Evolutionary conservation across 2,329 filamentous ascomycete genomes (phyloP), one percentile per base, ranked within the genome.

Genomic region (Calonectria montana): DNA sequence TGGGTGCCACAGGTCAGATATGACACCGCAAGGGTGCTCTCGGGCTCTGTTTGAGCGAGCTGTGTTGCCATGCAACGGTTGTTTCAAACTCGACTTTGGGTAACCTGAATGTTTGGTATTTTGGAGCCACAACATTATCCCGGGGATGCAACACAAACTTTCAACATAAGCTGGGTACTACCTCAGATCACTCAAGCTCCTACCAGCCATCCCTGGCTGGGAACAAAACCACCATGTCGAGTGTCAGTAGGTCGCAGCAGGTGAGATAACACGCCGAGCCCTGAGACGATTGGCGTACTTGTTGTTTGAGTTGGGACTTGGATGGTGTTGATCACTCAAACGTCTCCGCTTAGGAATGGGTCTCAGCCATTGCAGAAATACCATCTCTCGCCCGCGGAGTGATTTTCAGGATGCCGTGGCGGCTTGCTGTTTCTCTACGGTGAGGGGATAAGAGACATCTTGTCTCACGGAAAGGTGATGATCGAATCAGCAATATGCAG

Each of bases 381-480:
- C 23, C 29, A 47, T 48, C 31, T 23, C 59, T 35, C 8, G 48
- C 21, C 29, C 27, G 35, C 35, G 27, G 23, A 16, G 9, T 27
- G 31, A 23, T 37, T 41, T 45, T 63, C 13, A 62, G 23, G 62
- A 69, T 69, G 53, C 31, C 53, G 55, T 45, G 66, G 43, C 48
- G 59, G 61, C 37, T 45, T 55, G 43, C 16, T 43, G 61, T 64
- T 50, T 50, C 61, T 47, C 29, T 37, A 15, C 15, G 41, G 67
- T 66, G 66, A 73, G 67, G 70, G 70, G 65, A 73, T 41, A 48
- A 67, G 43, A 71, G 67, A 73, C 70, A 74, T 63, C 53, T 43
- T 70, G 72, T 71, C 71, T 70, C 65, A 57, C 50, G 21, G 50
- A 48, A 63, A 47, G 27, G 55, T 41, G 23, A 53, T 53, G 70